These are phyloP conservation scores for Cyclotella choctawhatcheeana DNA, from an alignment of 108 stramenopile species.

Conservation along the genomic window DNA sequence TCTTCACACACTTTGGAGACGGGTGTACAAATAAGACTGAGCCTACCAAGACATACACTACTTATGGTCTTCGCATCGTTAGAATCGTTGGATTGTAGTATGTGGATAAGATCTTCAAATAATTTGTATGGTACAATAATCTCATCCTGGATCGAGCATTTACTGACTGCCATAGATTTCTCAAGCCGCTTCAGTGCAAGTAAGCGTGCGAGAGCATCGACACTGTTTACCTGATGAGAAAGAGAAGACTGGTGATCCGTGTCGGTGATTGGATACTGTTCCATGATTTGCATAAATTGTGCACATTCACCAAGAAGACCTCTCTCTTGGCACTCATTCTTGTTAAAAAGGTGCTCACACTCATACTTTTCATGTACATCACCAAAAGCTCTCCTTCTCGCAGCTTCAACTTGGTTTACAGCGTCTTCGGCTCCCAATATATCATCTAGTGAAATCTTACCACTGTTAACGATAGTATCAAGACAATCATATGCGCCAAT, in stretches of 20 bases:
- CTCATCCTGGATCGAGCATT: not conserved
- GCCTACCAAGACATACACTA: constrained; percentile 56
- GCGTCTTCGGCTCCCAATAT: constrained; percentile 47
- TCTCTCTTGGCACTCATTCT: constrained; percentile 10
- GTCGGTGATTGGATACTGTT: constrained; percentile 41
- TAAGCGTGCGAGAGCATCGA: constrained; percentile 37
- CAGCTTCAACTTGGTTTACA: constrained; percentile 1
- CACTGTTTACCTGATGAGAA: constrained; percentile 6
- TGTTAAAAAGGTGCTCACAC: constrained; percentile 28
- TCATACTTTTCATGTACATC: constrained; percentile 39
- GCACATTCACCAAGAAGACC: constrained; percentile 19
- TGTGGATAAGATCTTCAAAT: constrained; percentile 15
- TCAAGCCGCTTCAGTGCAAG: constrained; percentile 43
- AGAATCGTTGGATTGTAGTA: constrained; percentile 44
- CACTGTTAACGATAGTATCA: constrained; percentile 42
- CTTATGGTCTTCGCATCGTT: constrained; percentile 48
- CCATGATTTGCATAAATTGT: constrained; percentile 41
- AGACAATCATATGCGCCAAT: constrained; percentile 36
- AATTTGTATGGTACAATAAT: constrained; percentile 2
- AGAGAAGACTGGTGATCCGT: too few relatives aligned
- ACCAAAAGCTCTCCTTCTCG: constrained; percentile 10
- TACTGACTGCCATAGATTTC: constrained; percentile 13
- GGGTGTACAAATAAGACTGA: constrained; percentile 20
- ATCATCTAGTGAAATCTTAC: constrained; percentile 45
- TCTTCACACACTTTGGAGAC: not conserved